Evolutionary conservation across 306 rosid genomes (phyloP).

Genomic region (Begonia peltatifolia): DNA sequence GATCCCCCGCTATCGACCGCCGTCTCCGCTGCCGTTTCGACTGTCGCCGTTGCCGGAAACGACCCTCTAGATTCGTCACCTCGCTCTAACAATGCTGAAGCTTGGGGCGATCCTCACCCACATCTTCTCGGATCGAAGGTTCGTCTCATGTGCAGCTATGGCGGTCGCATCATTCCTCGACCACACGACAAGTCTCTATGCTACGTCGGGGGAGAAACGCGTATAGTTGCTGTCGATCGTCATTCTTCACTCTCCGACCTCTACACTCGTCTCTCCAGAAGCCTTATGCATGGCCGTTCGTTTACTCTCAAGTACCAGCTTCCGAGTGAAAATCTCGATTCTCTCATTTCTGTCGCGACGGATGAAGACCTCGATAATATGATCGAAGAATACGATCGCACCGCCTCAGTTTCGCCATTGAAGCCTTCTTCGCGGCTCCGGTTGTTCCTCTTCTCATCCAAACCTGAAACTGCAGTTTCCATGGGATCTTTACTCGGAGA

Average conservation of each 20-base stretch:
- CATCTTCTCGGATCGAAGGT: constrained; percentile 60
- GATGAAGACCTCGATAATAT: constrained; percentile 90
- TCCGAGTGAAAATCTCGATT: constrained; percentile 74
- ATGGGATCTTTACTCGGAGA: constrained; percentile 76
- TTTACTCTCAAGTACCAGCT: constrained; percentile 81
- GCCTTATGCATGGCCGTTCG: constrained; percentile 61
- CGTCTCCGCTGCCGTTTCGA: constrained; percentile 9
- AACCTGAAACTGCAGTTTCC: constrained; percentile 65
- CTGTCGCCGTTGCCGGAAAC: background rate
- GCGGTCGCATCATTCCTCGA: constrained; percentile 94
- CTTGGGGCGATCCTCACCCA: constrained; percentile 34
- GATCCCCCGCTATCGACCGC: constrained; percentile 7
- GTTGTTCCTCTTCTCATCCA: constrained; percentile 50
- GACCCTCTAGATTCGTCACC: constrained; percentile 56
- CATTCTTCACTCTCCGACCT: constrained; percentile 48
- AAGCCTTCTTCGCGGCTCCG: constrained; percentile 49
- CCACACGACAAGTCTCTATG: constrained; percentile 85
- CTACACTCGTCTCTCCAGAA: constrained; percentile 43
- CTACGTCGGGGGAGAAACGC: constrained; percentile 88
- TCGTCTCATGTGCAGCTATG: constrained; percentile 93
- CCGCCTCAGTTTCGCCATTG: constrained; percentile 17
- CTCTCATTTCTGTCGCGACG: constrained; percentile 52
- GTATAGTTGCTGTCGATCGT: constrained; percentile 68
- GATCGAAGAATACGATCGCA: constrained; percentile 80
- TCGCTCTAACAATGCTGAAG: constrained; percentile 37